Percentiles rank a stretch among this genome's conserved stretches.
These are phyloP conservation scores for Alopecurus myosuroides DNA, from an alignment of 176 grass and related monocot species.

Conservation along the genomic window DNA sequence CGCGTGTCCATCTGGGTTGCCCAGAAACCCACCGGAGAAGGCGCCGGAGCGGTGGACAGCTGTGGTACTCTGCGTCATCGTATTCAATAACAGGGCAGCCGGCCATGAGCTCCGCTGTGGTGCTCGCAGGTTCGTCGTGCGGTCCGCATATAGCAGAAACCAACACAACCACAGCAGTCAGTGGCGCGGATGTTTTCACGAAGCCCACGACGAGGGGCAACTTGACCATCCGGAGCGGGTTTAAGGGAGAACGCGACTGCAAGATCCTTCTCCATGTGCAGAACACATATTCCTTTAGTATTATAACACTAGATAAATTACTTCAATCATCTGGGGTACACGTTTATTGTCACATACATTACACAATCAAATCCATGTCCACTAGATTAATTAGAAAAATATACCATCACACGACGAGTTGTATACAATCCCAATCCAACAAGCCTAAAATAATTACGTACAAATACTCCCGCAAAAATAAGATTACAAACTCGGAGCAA, in stretches of 20 bases:
- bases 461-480: neutral
- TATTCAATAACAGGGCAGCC: neutral
- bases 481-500: neutral
- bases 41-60: neutral
- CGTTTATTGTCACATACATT: neutral
- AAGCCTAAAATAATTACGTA: neutral
- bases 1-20: no score
- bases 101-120: neutral
- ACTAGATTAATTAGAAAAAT: neutral
- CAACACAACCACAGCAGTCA: neutral
- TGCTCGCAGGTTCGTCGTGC: neutral
- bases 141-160: neutral
- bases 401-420: neutral
- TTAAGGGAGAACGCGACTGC: no score
- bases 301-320: no score
- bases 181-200: no score
- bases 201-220: no score
- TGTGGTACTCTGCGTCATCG: neutral
- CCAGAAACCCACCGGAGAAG: neutral
- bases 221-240: no score
- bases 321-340: neutral
- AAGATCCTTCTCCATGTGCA: no score
- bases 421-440: neutral
- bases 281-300: no score
- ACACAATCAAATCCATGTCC: neutral